Evolutionary conservation across 768 basidiomycete species (phyloP), one percentile per base, ranked within the genome.

Genomic region (Paxillus involutus): DNA sequence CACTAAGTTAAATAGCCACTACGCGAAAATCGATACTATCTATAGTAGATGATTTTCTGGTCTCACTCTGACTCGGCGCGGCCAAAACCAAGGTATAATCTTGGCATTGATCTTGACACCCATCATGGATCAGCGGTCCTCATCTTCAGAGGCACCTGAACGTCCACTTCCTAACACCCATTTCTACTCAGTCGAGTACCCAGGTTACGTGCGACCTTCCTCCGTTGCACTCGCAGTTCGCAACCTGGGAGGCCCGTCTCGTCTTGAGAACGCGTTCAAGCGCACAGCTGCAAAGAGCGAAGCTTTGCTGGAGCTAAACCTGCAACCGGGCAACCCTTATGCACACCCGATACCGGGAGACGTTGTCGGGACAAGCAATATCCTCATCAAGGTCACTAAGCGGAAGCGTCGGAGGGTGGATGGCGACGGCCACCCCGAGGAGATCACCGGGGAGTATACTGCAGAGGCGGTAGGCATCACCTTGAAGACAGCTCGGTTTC

Each of bases 151-250:
- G 36, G 79, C 79, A 0, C 72, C 69, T 14, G 70, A 75, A 37
- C 69, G 49, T 17, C 72, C 78, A 2, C 73, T 92, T 2, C 82
- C 86, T 19, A 74, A 79, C 33, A 74, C 77, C 6, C 75, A 82
- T 30, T 89, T 86, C 66, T 89, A 88, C 65, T 88, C 91, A 5
- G 76, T 96, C 56, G 94, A 97, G 69, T 96, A 94, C 73, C 94
- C 94, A 7, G 94, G 94, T 56, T 91, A 92, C 59, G 85, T 97
- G 50, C 72, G 77, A 13, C 71, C 77, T 3, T 66, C 77, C 1
- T 89, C 91, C 33, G 78, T 86, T 5, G 76, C 83, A 0, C 59
- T 76, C 16, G 91, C 87, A 2, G 69, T 94, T 42, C 73, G 78
- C 44, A 83, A 78, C 53, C 77, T 91, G 11, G 91, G 89, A 3